Conservation (phyloP, 805 yeast genomes). For the Saturnispora halmiae region DNA sequence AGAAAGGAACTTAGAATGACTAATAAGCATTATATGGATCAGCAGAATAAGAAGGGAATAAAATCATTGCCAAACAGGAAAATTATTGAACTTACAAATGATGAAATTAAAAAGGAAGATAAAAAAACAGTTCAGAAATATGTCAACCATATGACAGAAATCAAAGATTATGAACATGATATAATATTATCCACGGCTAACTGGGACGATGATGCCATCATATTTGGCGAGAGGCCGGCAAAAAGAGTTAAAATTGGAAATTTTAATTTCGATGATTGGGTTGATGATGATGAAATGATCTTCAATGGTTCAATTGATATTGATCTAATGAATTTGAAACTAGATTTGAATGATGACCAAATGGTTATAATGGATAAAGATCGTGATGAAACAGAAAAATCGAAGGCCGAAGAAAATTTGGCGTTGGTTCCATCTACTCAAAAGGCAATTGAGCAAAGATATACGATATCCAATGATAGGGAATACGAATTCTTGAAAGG, state of each 20-base stretch:
- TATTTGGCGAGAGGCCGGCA: conserved; percentile 33
- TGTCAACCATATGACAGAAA: conserved; percentile 8
- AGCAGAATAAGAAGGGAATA: conserved; percentile 10
- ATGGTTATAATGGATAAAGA: conserved; percentile 53
- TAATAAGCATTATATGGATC: conserved; percentile 15
- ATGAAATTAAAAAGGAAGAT: conserved; percentile 21
- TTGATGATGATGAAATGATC: conserved; percentile 54
- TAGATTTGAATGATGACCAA: conserved; percentile 85
- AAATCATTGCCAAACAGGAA: conserved; percentile 17
- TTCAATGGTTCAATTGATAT: conserved; percentile 52
- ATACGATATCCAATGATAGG: conserved; percentile 81
- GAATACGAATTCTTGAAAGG: conserved; percentile 75
- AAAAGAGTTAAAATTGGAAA: conserved; percentile 26
- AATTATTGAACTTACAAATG: conserved; percentile 22
- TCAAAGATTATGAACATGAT: conserved; percentile 38
- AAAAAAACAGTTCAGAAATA: conserved; percentile 13
- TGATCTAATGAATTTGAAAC: conserved; percentile 32
- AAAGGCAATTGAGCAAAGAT: conserved; percentile 46
- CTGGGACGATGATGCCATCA: conserved; percentile 64
- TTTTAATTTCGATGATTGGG: conserved; percentile 36
- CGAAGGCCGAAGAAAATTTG: conserved; percentile 8
- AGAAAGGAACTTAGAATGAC: conserved; percentile 39
- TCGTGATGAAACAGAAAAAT: background rate
- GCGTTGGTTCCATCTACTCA: conserved; percentile 47
- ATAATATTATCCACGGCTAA: conserved; percentile 61